Base-by-base conservation (phyloP, 2,329 filamentous ascomycete genomes). In the Fusarium incarnatum region DNA sequence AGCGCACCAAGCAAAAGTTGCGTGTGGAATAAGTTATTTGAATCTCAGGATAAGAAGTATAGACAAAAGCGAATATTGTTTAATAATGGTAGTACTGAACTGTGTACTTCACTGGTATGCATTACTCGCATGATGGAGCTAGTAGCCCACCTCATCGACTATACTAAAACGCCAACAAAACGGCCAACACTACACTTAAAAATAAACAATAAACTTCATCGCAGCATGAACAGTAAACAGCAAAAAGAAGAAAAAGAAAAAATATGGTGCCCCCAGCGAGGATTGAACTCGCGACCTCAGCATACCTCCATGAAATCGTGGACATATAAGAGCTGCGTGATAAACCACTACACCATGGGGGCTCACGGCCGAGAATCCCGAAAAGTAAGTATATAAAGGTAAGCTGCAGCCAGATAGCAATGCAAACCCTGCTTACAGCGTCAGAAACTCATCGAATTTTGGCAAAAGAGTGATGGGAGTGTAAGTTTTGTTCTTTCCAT, bases 1-100 rank as follows among this genome's bases (percentile, higher is more conserved):
- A 90, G 80, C 81, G 87, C 64, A 84, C 81, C 15, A 89, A 88
- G 83, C 81, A 86, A 75, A 91, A 88, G 81, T 75, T 89, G 42
- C 80, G 82, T 40, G 75, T 77, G 18, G 76, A 76, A 32, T 80
- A 73, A 59, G 40, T 8, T 18, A 16, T 34, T 9, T 15, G 6
- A 12, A 46, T 41, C 5, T 44, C 23, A 42, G 22, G 40, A 22
- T 55, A 30, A 40, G 25, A 40, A 27, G 48, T 28, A 42, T 65
- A 65, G 56, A 61, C 55, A 71, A 71, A 68, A 58, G 64, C 53
- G 37, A n/a, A 55, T 58, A 20, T 37, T 58, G 55, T 44, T 58
- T 44, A 28, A 59, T 55, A 28, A 47, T 37, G 41, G 34, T 55
- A 47, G 23, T 10, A 40, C n/a, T 16, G 23, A 28, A 22, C 45